Percentiles rank a stretch among this genome's conserved stretches.
Evolutionary conservation across 768 basidiomycete species (phyloP).

Genomic region (Lactarius pseudohatsudake): DNA sequence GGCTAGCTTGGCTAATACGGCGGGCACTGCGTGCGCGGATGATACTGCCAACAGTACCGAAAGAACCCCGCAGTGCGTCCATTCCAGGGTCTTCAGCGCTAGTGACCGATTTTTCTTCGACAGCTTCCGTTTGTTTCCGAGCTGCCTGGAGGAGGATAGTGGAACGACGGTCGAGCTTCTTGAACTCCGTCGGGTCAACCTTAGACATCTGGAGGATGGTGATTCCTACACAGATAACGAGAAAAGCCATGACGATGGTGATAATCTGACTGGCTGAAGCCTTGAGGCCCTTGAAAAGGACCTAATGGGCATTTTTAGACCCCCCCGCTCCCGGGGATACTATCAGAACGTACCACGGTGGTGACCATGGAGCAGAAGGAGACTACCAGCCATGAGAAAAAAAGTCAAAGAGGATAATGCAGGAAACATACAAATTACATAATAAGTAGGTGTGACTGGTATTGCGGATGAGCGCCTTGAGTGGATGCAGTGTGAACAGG

Average conservation of each 20-base stretch:
- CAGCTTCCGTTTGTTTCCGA: slow-evolving; percentile 60
- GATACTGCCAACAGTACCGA: slow-evolving; percentile 89
- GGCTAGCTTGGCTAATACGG: slow-evolving; percentile 43
- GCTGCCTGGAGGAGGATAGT: slow-evolving; percentile 92
- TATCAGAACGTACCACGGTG: slow-evolving; percentile 58
- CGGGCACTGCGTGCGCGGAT: slow-evolving; percentile 46
- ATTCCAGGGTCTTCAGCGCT: slow-evolving; percentile 89
- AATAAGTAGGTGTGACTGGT: slow-evolving; percentile 82
- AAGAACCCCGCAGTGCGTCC: slow-evolving; percentile 86
- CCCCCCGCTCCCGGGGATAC: not conserved
- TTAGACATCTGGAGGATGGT: slow-evolving; percentile 94
- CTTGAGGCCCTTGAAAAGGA: slow-evolving; percentile 87
- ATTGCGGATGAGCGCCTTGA: slow-evolving; percentile 30
- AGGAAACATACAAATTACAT: slow-evolving; percentile 66
- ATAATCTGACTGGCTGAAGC: slow-evolving; percentile 77
- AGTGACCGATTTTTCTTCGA: slow-evolving; percentile 61
- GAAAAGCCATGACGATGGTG: slow-evolving; percentile 89
- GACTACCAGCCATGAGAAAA: slow-evolving; percentile 43
- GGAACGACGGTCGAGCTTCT: slow-evolving; percentile 78
- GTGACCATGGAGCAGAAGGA: slow-evolving; percentile 85
- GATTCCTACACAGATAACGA: slow-evolving; percentile 90
- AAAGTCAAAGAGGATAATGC: not conserved
- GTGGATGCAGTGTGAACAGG: slow-evolving; percentile 29
- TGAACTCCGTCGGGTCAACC: slow-evolving; percentile 81
- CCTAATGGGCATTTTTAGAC: slow-evolving; percentile 39